Evolutionary conservation across 257 asterid genomes (phyloP), one percentile per base, ranked within the genome.

Genomic region (Solanum chiquidenum): DNA sequence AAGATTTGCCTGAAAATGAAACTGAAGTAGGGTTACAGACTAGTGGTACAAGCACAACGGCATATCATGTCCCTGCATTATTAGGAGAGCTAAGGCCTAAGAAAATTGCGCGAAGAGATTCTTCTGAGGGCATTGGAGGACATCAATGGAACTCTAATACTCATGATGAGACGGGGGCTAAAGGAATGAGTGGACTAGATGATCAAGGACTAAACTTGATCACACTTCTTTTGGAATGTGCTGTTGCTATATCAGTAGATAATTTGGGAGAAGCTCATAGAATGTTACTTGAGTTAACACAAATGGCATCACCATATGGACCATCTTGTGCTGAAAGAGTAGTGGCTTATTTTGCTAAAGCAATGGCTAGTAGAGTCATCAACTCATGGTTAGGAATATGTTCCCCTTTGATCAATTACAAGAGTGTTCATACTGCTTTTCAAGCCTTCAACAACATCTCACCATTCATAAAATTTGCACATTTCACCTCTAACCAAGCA

Each of bases 401-500:
- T 87, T 38, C 95, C 13, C 96, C 98, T 12, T 88, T 94, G 27
- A 86, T 91, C 74, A 73, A 92, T 89, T 84, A 91, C 90, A 92
- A 89, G 29, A 62, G 27, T 71, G 79, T 90, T 44, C 95, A 94
- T 35, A n/a, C 74, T 20, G 90, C 98, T 3, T 92, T 96, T 90
- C 98, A 95, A 62, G 89, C 91, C 83, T 95, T 88, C 87, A 95
- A 95, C 94, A 93, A 90, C 31, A 83, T 94, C 77, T 79, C 98
- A 12, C 98, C 98, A 0, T 96, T 91, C 82, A 40, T 95, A 9
- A 96, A 95, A 69, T 95, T 96, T 69, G 96, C 97, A 1, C 98
- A 95, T 60, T 94, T 95, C 86, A 95, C 97, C 2, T 93, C 97
- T 7, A 96, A 96, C 86, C 99, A 95, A 83, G 95, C 99, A 0